Base-by-base conservation (phyloP, 73 alveolate species). In the Paramecium sonneborni region DNA sequence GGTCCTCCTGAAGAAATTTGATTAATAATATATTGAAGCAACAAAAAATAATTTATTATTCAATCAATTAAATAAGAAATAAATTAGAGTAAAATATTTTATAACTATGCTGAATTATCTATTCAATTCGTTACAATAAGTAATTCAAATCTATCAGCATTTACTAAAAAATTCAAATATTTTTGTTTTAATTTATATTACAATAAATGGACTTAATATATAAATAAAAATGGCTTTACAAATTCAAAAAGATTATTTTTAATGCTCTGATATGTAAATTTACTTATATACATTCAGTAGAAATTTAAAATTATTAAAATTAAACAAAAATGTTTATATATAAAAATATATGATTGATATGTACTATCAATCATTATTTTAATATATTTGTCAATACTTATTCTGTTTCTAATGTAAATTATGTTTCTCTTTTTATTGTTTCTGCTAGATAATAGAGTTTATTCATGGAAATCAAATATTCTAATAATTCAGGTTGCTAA, bases 381-480 rank as follows among this genome's bases (percentile, higher is more conserved):
- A 26, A 32, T 28, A 69, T 69, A 69, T 37, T 69, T 24, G 6
- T 30, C 30, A 32, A 20, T 0, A 69, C 56, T 3, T 69, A 69
- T 30, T 76, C 88, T n/a, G 88, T 38, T 76, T 76, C 88, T 37
- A 76, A 1, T 8, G 68, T 76, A 39, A 1, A 76, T 39, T 18
- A n/a, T 15, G 88, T 41, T 39, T 76, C 88, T 21, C 23, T 76
- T 41, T 37, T 76, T 12, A 76, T 15, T 21, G 24, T 18, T 11
- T 76, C 88, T 12, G 88, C 24, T 38, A 76, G 37, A 38, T 35
- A 35, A 21, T 76, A 21, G 5, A 76, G 24, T 20, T 76, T 76
- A 76, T 76, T 76, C 46, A 21, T 76, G 23, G 62, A 23, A 35
- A 76, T 76, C 20, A 76, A 38, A 76, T 76, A 76, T 20, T 76